Evolutionary conservation across 208 protist genomes (phyloP).

Genomic region (Trypanosoma avium): DNA sequence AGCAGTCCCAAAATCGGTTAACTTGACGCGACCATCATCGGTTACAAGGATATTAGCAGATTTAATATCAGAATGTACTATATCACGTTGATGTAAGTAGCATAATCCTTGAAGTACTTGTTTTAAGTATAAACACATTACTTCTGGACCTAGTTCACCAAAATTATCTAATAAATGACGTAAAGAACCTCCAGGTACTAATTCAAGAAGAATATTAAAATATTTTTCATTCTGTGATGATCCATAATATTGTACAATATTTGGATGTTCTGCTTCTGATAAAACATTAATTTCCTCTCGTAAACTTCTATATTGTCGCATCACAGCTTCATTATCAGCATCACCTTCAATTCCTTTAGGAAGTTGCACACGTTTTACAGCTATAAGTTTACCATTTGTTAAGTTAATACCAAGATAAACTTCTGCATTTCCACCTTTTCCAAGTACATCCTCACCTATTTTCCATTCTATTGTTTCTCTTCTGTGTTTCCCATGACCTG

Average conservation of each 20-base stretch:
- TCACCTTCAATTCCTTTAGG: constrained; percentile 36
- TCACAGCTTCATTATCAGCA: constrained; percentile 46
- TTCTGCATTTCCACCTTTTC: constrained; percentile 88
- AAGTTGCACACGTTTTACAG: constrained; percentile 87
- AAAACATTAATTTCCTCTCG: constrained; percentile 91
- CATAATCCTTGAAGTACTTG: constrained; percentile 80
- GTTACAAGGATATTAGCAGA: constrained; percentile 91
- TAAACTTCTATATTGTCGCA: constrained; percentile 83
- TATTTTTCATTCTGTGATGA: constrained; percentile 77
- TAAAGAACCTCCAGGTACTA: constrained; percentile 88
- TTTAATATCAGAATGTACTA: constrained; percentile 92
- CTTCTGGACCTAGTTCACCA: constrained; percentile 74
- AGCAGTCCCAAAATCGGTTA: constrained; percentile 91
- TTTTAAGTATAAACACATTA: constrained; percentile 82
- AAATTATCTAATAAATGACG: constrained; percentile 90
- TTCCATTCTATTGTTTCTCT: constrained; percentile 90
- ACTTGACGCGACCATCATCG: constrained; percentile 80
- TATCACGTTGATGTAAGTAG: constrained; percentile 87
- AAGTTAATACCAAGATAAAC: constrained; percentile 91
- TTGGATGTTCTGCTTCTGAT: constrained; percentile 85
- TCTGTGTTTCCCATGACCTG: constrained; percentile 7
- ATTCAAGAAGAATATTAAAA: constrained; percentile 93
- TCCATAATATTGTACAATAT: constrained; percentile 92
- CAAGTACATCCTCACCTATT: constrained; percentile 89
- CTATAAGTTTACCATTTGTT: constrained; percentile 89